Percentiles rank a stretch among this genome's conserved stretches.
Evolutionary conservation across 352 stramenopile genomes (phyloP).

Genomic region (Nothophytophthora sp.): DNA sequence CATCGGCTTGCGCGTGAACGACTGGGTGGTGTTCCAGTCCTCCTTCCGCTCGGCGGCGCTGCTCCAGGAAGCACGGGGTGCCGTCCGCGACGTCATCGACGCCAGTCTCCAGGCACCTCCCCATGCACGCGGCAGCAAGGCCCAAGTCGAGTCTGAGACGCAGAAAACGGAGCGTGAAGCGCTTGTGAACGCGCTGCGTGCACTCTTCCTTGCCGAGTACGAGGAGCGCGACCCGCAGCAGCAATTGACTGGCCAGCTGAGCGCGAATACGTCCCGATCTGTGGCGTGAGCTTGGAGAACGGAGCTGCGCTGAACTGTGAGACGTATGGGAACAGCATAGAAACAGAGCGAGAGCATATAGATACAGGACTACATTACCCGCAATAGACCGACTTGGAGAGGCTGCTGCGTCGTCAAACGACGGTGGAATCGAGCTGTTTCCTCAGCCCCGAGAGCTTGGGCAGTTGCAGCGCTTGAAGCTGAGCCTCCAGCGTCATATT

Average conservation of each 20-base stretch:
- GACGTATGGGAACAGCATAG: conserved; percentile 11
- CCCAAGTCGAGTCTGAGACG: conserved; percentile 3
- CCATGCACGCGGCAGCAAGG: conserved; percentile 10
- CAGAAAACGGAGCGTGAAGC: conserved; percentile 13
- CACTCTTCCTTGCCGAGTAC: conserved; percentile 50
- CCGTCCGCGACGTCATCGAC: conserved; percentile 33
- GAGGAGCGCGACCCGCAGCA: conserved; percentile 52
- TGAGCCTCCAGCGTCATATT: conserved; percentile 36
- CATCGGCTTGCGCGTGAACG: conserved; percentile 64
- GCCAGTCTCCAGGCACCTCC: conserved; percentile 39
- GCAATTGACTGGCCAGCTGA: conserved; percentile 40
- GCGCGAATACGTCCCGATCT: not conserved
- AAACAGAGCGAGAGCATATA: conserved; percentile 1
- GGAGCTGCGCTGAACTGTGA: too few species aligned
- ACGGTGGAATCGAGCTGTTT: conserved; percentile 42
- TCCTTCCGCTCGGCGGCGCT: conserved; percentile 59
- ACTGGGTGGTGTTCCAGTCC: conserved; percentile 66
- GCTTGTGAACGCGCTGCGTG: conserved; percentile 31
- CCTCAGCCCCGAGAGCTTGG: conserved; percentile 30
- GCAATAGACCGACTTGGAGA: not conserved
- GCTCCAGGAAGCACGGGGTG: conserved; percentile 45
- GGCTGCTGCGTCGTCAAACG: not conserved
- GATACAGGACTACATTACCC: conserved; percentile 1
- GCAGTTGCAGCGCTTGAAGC: conserved; percentile 40
- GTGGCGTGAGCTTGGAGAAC: too few species aligned